Base-by-base conservation (phyloP, 169 alveolate species). In the Cryptosporidium meleagridis region DNA sequence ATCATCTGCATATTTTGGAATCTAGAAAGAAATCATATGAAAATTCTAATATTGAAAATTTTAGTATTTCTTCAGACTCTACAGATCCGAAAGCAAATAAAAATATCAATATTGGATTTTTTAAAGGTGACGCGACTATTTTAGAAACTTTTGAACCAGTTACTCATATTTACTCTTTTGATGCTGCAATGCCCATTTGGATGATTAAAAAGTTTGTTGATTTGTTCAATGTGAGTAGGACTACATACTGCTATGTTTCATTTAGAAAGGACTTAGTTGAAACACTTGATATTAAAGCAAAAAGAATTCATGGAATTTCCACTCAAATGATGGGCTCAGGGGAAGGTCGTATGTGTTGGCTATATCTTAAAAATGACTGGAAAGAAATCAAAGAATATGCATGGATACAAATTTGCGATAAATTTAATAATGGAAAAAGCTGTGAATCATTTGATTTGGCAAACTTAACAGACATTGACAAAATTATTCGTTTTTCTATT, bases 111-210 rank as follows among this genome's bases (percentile, higher is more conserved):
- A 39, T 94, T 55, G 97, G 94, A n/a, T 95, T 95, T 62, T 69
- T 92, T 45, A 94, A 93, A 48, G 97, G 94, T 62, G 97, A 95
- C 70, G 92, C 95, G n/a, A 86, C 96, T 2, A 92, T 94, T 3
- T 93, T 94, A 71, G 95, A 92, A 73, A 69, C 92, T 52, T 80
- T 93, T 31, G 95, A 95, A 62, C 97, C 97, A 8, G 97, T 95
- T 23, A 94, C 97, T n/a, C 97, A 95, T 85, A 85, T 94, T 55
- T 95, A 95, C 87, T 93, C 96, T 21, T 95, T 95, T 84, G 97
- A 95, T 73, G 94, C 95, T 41, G 97, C 97, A 48, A 95, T 95
- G 97, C 97, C 94, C 67, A 91, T 93, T 70, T 93, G 97, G 26
- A 94, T 95, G 68, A 94, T 95, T 9, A 95, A 94, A 86, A 91